Conservation (phyloP, 768 basidiomycete genomes). For the Amanita pallidorosea region DNA sequence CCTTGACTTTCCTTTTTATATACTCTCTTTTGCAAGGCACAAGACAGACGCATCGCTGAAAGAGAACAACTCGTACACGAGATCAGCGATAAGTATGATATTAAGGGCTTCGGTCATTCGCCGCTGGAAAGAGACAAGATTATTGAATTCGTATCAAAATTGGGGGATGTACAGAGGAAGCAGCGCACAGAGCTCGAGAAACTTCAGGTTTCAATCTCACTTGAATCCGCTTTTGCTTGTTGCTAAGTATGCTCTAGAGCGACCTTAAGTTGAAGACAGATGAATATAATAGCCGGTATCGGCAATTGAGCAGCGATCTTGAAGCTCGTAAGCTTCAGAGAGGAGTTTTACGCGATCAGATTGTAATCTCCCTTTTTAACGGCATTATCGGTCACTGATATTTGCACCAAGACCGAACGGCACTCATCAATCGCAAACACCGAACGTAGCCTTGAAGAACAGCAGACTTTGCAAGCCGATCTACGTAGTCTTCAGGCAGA, state of each 20-base stretch:
- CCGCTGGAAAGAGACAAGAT: conserved; percentile 66
- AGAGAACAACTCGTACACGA: conserved; percentile 69
- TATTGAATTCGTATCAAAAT: conserved; percentile 56
- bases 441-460: conserved; percentile 46
- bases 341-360: conserved; percentile 39
- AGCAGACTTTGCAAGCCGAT: conserved; percentile 41
- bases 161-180: conserved; percentile 51
- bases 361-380: conserved; percentile 24
- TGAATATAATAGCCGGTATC: conserved; percentile 53
- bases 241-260: conserved; percentile 20
- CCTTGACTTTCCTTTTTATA: background rate
- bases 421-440: conserved; percentile 39
- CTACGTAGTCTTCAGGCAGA: conserved; percentile 46
- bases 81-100: conserved; percentile 53
- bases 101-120: conserved; percentile 64
- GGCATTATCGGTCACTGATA: background rate
- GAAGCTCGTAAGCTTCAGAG: conserved; percentile 46
- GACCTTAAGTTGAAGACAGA: conserved; percentile 47
- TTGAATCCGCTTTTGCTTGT: background rate
- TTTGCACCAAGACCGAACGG: conserved; percentile 30
- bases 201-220: conserved; percentile 40
- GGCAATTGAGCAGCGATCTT: conserved; percentile 44
- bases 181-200: conserved; percentile 57
- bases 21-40: conserved; percentile 36
- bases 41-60: conserved; percentile 55